phyloP scores from a whole-genome alignment of 495 filamentous ascomycete species.

The Immersiella caudata region DNA sequence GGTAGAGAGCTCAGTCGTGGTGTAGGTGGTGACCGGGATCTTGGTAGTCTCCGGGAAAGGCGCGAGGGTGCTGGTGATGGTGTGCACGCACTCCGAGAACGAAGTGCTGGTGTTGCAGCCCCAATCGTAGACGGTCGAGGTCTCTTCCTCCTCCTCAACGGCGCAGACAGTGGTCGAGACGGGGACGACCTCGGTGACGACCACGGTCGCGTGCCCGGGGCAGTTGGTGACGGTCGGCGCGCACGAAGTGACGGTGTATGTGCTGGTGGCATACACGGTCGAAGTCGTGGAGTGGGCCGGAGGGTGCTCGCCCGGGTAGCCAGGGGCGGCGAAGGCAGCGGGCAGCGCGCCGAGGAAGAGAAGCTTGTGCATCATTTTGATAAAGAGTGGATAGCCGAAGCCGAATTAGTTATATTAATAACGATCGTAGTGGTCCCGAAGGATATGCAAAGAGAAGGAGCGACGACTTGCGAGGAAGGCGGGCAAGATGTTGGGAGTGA shows the following conservation, averaged over 20 bases:
- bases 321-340: conserved; percentile 18
- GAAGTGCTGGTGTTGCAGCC: conserved; percentile 10
- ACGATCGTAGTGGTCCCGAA: conserved; percentile 27
- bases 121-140: conserved; percentile 5
- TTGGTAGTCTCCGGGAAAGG: conserved; percentile 12
- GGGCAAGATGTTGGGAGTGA: conserved; percentile 11
- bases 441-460: conserved; percentile 19
- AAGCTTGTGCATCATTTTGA: conserved; percentile 20
- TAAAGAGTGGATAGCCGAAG: not conserved
- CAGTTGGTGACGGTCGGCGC: conserved; percentile 59
- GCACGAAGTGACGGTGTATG: conserved; percentile 59
- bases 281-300: conserved; percentile 21
- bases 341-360: conserved; percentile 27
- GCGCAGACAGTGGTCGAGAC: conserved; percentile 28
- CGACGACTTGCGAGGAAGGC: conserved; percentile 10
- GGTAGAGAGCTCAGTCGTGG: not conserved
- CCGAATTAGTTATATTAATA: conserved; percentile 12
- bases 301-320: not conserved
- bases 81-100: conserved; percentile 11
- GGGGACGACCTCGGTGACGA: conserved; percentile 25
- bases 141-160: conserved; percentile 8
- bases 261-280: conserved; percentile 51
- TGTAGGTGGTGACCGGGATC: conserved; percentile 4
- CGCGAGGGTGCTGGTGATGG: conserved; percentile 3
- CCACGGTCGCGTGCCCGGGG: conserved; percentile 49